Conservation (phyloP, 2,329 filamentous ascomycete genomes). For the Fusarium secorum region DNA sequence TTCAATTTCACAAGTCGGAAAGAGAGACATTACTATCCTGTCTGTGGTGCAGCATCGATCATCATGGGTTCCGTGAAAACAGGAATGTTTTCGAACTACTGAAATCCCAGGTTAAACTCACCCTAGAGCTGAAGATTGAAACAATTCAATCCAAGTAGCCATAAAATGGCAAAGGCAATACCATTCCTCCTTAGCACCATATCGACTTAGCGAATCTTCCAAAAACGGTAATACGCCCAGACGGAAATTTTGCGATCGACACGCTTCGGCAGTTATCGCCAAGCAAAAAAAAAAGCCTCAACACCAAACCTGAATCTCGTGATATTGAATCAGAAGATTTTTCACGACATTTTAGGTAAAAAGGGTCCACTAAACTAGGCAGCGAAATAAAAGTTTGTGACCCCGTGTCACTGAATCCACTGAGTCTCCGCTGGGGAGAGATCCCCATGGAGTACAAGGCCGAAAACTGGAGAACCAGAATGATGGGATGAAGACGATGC, state of each 20-base stretch:
- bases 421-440: background rate
- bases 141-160: too few species aligned
- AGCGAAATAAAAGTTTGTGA: conserved; percentile 13
- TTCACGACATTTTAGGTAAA: background rate
- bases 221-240: background rate
- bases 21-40: too few species aligned
- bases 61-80: too few species aligned
- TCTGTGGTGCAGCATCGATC: too few species aligned
- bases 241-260: background rate
- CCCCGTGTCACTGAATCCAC: conserved; percentile 4
- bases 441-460: conserved; percentile 18
- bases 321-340: conserved; percentile 4
- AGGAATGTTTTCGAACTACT: too few species aligned
- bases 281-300: background rate
- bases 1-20: too few species aligned
- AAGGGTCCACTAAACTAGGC: conserved; percentile 7
- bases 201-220: too few species aligned
- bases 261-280: background rate
- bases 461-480: background rate
- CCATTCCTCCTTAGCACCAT: too few species aligned
- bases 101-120: too few species aligned
- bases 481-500: background rate
- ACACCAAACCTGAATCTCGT: background rate
- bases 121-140: too few species aligned
- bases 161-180: too few species aligned